Conservation (phyloP, 2,329 filamentous ascomycete genomes). For the Ascocoryne sarcoides region DNA sequence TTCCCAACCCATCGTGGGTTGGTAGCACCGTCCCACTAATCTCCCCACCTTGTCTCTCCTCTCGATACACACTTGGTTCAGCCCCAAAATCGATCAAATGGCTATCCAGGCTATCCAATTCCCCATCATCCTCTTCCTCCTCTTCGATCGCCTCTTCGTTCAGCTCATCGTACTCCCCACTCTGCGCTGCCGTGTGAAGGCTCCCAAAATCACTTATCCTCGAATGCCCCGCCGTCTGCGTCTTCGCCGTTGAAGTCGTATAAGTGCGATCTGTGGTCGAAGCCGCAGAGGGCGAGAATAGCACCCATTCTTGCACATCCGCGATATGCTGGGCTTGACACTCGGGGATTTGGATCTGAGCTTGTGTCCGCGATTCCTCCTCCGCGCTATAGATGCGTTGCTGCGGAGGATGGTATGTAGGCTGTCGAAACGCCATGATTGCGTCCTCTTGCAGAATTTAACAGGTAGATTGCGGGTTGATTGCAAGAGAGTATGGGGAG, state of each 20-base stretch:
- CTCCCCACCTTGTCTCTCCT: slow-evolving; percentile 12
- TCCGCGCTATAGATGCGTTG: slow-evolving; percentile 38
- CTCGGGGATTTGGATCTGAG: slow-evolving; percentile 23
- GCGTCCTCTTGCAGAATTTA: background rate
- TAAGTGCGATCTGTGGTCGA: slow-evolving; percentile 61
- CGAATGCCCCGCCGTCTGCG: slow-evolving; percentile 59
- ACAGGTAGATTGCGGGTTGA: background rate
- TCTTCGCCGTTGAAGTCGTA: slow-evolving; percentile 56
- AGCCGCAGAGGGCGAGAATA: slow-evolving; percentile 72
- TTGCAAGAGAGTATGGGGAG: too few species aligned
- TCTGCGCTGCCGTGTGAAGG: slow-evolving; percentile 58
- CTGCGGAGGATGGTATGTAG: slow-evolving; percentile 40
- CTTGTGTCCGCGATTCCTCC: slow-evolving; percentile 31
- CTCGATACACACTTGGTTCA: slow-evolving; percentile 31
- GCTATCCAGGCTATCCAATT: slow-evolving; percentile 88
- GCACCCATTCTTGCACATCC: slow-evolving; percentile 87
- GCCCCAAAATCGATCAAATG: slow-evolving; percentile 79
- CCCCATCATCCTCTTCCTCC: slow-evolving; percentile 48
- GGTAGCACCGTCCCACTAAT: slow-evolving; percentile 59
- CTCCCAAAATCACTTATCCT: slow-evolving; percentile 75
- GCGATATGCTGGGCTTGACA: slow-evolving; percentile 35
- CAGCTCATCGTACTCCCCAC: slow-evolving; percentile 46
- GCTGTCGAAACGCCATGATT: slow-evolving; percentile 52
- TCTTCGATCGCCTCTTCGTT: slow-evolving; percentile 55
- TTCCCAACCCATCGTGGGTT: slow-evolving; percentile 82